Evolutionary conservation across 176 grass and related monocot genomes (phyloP).

Genomic region (Avena atlantica): DNA sequence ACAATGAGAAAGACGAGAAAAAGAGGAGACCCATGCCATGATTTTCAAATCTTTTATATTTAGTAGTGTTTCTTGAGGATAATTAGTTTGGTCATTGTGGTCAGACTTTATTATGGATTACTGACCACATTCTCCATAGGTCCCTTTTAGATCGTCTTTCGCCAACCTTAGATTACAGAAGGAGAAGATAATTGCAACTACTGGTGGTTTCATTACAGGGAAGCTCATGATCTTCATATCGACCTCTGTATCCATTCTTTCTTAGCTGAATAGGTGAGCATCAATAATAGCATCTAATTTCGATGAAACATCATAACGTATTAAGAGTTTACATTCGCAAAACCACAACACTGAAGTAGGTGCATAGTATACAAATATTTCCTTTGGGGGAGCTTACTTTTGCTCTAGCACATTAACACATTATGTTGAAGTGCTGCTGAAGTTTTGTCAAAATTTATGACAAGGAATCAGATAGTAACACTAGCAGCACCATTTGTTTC

Average conservation of each 20-base stretch:
- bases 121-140: too few relatives aligned
- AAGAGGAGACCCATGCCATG: too few relatives aligned
- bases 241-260: too few relatives aligned
- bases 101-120: too few relatives aligned
- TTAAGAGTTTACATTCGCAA: neutral
- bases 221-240: too few relatives aligned
- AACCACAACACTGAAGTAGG: neutral
- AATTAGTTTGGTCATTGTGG: too few relatives aligned
- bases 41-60: too few relatives aligned
- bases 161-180: too few relatives aligned
- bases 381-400: neutral
- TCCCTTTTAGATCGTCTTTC: too few relatives aligned
- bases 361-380: neutral
- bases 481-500: neutral
- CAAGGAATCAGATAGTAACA: slow-evolving; percentile 1
- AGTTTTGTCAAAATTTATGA: slow-evolving; percentile 1
- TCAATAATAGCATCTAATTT: slow-evolving; percentile 16
- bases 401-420: neutral
- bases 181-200: too few relatives aligned
- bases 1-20: neutral
- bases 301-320: neutral
- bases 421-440: neutral
- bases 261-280: neutral
- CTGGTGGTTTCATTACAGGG: too few relatives aligned
- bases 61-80: too few relatives aligned